Conservation (phyloP, 768 basidiomycete genomes). For the Mycena polygramma region DNA sequence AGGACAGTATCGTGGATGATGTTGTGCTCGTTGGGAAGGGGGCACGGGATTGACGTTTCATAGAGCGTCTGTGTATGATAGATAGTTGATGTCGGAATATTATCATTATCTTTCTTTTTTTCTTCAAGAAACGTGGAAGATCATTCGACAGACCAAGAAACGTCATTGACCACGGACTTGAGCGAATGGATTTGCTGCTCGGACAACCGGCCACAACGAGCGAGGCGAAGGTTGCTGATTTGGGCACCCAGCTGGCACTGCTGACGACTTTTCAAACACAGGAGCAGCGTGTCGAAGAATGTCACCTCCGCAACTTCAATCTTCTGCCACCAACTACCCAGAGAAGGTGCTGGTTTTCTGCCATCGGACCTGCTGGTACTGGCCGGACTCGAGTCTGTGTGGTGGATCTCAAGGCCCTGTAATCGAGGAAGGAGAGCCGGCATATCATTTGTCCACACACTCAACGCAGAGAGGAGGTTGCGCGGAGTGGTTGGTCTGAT, state of each 20-base stretch:
- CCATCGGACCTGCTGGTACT: not conserved
- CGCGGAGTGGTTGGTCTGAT: constrained; percentile 16
- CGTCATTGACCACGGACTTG: constrained; percentile 1
- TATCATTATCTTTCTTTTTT: constrained; percentile 21
- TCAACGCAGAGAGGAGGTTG: constrained; percentile 18
- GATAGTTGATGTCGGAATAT: not conserved
- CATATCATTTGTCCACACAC: not conserved
- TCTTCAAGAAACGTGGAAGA: not conserved
- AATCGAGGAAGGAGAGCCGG: constrained; percentile 17
- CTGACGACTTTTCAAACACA: constrained; percentile 15
- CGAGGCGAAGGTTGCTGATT: constrained; percentile 10
- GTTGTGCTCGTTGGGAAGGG: constrained; percentile 72
- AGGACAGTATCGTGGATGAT: constrained; percentile 67
- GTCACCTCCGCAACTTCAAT: constrained; percentile 2
- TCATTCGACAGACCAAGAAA: constrained; percentile 1
- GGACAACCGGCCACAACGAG: not conserved
- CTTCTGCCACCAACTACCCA: constrained; percentile 24
- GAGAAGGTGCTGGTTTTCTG: not conserved
- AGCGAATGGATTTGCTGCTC: not conserved
- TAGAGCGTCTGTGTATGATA: constrained; percentile 30
- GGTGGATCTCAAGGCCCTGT: constrained; percentile 16
- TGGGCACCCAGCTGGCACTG: not conserved
- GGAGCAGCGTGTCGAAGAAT: constrained; percentile 10
- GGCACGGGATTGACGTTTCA: constrained; percentile 44
- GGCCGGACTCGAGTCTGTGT: not conserved